Conservation (phyloP, 768 basidiomycete genomes). For the Lepiota venenata region DNA sequence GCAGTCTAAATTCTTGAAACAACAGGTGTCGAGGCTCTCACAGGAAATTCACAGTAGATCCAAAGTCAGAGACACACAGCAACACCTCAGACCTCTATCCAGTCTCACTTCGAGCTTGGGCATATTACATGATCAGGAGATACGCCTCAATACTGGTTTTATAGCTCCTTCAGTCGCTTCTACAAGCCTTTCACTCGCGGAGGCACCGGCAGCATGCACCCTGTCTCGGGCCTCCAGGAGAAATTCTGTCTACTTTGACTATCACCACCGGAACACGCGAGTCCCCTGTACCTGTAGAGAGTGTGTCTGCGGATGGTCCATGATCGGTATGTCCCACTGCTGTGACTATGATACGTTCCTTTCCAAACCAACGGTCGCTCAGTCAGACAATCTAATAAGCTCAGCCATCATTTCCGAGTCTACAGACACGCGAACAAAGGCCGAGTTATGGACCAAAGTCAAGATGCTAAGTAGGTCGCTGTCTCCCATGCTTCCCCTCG, state of each 20-base stretch:
- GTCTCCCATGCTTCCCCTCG: background rate
- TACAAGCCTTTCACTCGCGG: constrained; percentile 1
- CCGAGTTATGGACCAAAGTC: constrained; percentile 89
- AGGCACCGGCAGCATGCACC: constrained; percentile 7
- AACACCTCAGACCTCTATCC: constrained; percentile 11
- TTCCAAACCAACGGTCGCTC: background rate
- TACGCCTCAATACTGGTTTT: constrained; percentile 40
- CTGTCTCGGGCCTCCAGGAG: background rate
- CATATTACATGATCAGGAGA: constrained; percentile 35
- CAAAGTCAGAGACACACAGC: constrained; percentile 11
- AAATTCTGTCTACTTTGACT: background rate
- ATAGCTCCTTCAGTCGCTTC: background rate
- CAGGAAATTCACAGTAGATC: constrained; percentile 40
- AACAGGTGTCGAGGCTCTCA: constrained; percentile 76
- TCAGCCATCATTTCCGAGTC: constrained; percentile 26
- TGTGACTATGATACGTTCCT: too few relatives aligned
- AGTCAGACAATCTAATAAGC: constrained; percentile 26
- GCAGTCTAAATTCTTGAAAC: constrained; percentile 62
- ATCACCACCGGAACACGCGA: background rate
- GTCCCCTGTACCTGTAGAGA: background rate
- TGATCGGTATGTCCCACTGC: background rate
- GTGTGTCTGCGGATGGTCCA: constrained; percentile 1
- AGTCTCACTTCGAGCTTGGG: constrained; percentile 25
- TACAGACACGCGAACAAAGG: constrained; percentile 52
- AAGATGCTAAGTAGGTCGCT: constrained; percentile 72